These are phyloP conservation scores for Lichtheimia ornata DNA, from an alignment of 371 early-diverging fungal genomes.

Conservation along the genomic window DNA sequence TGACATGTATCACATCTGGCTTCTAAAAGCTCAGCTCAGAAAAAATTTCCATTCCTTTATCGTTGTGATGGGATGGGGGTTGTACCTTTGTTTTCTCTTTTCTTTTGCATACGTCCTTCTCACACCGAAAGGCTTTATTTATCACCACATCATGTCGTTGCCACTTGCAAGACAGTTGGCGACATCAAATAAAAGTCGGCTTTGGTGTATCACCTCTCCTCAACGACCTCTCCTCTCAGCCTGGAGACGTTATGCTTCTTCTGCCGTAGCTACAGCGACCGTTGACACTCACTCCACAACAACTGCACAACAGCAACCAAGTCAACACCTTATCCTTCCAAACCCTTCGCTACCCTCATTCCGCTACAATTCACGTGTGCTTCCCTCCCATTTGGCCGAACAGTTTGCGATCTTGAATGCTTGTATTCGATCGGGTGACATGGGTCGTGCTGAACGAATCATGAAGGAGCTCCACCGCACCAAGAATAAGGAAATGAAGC, in stretches of 20 bases:
- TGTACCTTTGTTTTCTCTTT: no score
- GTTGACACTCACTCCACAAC: slow-evolving; percentile 1
- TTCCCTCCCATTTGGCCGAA: slow-evolving; percentile 44
- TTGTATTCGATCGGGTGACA: slow-evolving; percentile 71
- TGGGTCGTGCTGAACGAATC: slow-evolving; percentile 78
- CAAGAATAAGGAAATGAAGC: slow-evolving; percentile 69
- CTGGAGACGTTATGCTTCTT: background rate
- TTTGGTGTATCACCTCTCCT: background rate
- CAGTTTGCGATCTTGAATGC: slow-evolving; percentile 69
- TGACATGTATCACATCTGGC: no score
- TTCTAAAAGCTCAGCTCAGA: no score
- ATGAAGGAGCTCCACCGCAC: slow-evolving; percentile 67
- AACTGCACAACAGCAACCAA: background rate
- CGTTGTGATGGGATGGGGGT: no score
- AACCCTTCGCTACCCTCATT: slow-evolving; percentile 34
- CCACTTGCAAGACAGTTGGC: slow-evolving; percentile 14
- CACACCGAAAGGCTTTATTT: no score
- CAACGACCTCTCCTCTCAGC: background rate
- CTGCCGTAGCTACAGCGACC: slow-evolving; percentile 11
- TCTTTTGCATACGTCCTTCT: no score
- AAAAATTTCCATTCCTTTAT: no score
- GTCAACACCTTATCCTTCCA: slow-evolving; percentile 33
- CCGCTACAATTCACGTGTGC: slow-evolving; percentile 28
- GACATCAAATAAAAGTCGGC: slow-evolving; percentile 3
- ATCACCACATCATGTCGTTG: slow-evolving; percentile 4